Evolutionary conservation across 768 basidiomycete species (phyloP), one percentile per base, ranked within the genome.

Genomic region (Crassisporium funariophilum): DNA sequence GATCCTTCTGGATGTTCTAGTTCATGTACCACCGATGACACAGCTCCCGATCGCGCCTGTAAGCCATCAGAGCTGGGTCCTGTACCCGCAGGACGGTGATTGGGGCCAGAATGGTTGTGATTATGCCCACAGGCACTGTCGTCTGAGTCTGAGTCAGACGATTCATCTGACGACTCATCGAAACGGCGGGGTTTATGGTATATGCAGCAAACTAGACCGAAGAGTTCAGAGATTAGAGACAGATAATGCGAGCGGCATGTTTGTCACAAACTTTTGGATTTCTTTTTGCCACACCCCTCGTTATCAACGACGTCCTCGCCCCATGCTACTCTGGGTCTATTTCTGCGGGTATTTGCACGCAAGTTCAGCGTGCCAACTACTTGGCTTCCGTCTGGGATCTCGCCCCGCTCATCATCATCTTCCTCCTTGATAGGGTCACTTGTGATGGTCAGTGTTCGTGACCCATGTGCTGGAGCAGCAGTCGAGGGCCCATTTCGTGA

Each of bases 251-350:
- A 3, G 22, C 19, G 31, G 23, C n/a, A 13, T 38, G 31, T 25
- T 13, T 34, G 4, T 12, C 4, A 79, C 88, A 52, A 55, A 95
- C 95, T 93, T 71, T 98, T 98, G 21, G 91, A 92, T 53, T 88
- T 91, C 69, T 97, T 95, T 76, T 79, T 84, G 5, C 91, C 91
- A 49, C 84, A 78, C 0, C 85, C 84, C 58, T 98, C 95, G 59
- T 98, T 97, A 63, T 98, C 95, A 2, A 95, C 77, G 3, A 91
- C 88, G 44, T 83, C 86, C 13, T 91, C 87, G 16, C 69, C 78
- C 95, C 95, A 97, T 0, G 78, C 83, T 0, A 98, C 95, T 19
- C 77, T 72, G 31, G 77, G 81, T 22, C 68, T 67, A 20, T 68
- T 69, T 22, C 71, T 68, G 19, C 47, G 58, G 39, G 42, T 46